A percentile compares a stretch with the other conserved stretches of the same genome.
Conservation (phyloP, 768 basidiomycete genomes). For the Lactifluus subvellereus region DNA sequence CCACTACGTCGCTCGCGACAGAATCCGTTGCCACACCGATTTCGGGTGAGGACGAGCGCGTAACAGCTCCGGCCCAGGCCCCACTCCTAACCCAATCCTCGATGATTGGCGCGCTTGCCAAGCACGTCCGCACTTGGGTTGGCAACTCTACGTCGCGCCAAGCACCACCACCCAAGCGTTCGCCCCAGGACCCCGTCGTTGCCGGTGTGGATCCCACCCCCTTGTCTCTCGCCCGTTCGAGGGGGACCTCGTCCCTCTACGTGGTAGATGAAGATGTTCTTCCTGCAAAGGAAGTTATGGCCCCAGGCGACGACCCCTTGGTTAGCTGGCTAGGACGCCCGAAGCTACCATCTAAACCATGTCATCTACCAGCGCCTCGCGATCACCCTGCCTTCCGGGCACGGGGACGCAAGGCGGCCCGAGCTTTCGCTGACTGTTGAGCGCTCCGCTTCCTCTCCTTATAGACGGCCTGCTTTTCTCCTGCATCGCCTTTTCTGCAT, state of each 20-base stretch:
- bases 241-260: constrained; percentile 18
- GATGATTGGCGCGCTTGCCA: constrained; percentile 21
- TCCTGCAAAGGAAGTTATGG: constrained; percentile 15
- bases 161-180: constrained; percentile 13
- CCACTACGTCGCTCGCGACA: constrained; percentile 25
- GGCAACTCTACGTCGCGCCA: constrained; percentile 14
- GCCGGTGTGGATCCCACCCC: constrained; percentile 15
- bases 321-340: constrained; percentile 16
- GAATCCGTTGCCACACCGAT: constrained; percentile 32
- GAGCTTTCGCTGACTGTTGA: constrained; percentile 30
- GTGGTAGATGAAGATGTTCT: constrained; percentile 24
- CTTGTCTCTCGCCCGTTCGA: constrained; percentile 11
- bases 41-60: constrained; percentile 17
- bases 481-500: constrained; percentile 4
- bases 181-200: constrained; percentile 12
- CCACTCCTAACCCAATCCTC: constrained; percentile 8
- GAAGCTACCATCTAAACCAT: constrained; percentile 1
- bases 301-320: background rate
- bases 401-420: constrained; percentile 41
- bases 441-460: constrained; percentile 23
- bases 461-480: constrained; percentile 17
- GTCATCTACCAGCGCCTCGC: constrained; percentile 9
- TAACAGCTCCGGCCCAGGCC: background rate
- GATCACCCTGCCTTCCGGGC: constrained; percentile 37
- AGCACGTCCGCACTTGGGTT: constrained; percentile 25